Conservation (phyloP, 352 stramenopile genomes). For the Pythium grandisporangium region DNA sequence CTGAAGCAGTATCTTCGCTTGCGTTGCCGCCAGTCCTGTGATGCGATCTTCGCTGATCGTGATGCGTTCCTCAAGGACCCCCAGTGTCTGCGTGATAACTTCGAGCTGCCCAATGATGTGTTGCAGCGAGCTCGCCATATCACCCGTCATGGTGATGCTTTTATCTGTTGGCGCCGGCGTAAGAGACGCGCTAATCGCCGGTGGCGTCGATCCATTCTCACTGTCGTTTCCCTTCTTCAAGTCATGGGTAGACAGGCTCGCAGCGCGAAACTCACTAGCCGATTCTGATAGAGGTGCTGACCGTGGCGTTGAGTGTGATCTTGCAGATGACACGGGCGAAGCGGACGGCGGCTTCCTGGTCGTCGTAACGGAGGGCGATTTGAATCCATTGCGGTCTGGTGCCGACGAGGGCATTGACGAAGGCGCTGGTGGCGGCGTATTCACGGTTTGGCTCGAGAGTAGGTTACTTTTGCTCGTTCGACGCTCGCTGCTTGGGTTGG, state of each 20-base stretch:
- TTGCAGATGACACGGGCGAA: too few relatives aligned
- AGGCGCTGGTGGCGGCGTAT: not conserved
- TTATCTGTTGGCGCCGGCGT: too few relatives aligned
- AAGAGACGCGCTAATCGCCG: constrained; percentile 1
- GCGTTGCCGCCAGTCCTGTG: constrained; percentile 41
- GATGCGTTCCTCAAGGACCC: constrained; percentile 76
- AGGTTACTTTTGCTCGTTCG: too few relatives aligned
- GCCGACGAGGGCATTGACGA: not conserved
- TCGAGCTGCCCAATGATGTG: constrained; percentile 87
- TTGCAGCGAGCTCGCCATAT: constrained; percentile 59
- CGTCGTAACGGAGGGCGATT: not conserved
- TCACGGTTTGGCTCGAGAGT: not conserved
- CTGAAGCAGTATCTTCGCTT: constrained; percentile 46
- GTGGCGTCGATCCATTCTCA: too few relatives aligned
- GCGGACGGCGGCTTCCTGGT: constrained; percentile 11
- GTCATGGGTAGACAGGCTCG: too few relatives aligned
- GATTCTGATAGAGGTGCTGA: too few relatives aligned
- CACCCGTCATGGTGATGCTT: constrained; percentile 6
- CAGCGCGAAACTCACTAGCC: too few relatives aligned
- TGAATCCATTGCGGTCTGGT: not conserved
- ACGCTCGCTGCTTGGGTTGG: too few relatives aligned
- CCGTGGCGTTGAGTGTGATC: too few relatives aligned
- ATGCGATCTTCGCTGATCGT: constrained; percentile 80
- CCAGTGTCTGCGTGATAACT: constrained; percentile 82
- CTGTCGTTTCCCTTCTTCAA: too few relatives aligned